These are phyloP conservation scores for Chrysochromulina tobinii DNA, from an alignment of 78 protist genomes.

Conservation along the genomic window DNA sequence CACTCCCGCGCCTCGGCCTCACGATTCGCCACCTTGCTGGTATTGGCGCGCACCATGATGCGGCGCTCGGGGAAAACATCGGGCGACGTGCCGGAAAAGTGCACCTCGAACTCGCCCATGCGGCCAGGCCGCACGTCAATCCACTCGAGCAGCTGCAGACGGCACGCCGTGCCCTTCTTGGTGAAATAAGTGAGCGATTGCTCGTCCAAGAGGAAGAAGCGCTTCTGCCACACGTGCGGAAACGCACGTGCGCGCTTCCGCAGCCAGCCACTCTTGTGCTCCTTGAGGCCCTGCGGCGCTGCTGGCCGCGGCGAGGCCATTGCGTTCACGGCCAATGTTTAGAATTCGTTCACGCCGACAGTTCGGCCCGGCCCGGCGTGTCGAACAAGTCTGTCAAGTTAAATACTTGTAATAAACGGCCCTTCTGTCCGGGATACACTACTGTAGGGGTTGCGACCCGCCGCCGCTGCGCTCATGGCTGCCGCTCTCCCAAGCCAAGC, in stretches of 20 bases:
- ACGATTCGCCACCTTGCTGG: not conserved
- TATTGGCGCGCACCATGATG: not conserved
- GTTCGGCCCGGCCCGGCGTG: no score
- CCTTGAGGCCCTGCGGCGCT: not conserved
- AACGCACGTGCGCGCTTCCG: not conserved
- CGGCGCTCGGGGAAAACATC: slow-evolving; percentile 4
- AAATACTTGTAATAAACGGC: no score
- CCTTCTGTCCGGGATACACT: no score
- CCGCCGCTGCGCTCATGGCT: no score
- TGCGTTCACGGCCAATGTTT: no score
- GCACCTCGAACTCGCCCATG: not conserved
- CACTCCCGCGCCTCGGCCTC: not conserved
- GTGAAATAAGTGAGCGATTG: not conserved
- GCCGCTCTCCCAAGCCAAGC: no score
- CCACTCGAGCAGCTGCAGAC: not conserved
- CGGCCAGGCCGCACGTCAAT: not conserved
- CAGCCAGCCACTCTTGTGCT: not conserved
- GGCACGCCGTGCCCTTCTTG: not conserved
- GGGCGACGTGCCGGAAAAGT: not conserved
- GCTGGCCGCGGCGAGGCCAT: no score
- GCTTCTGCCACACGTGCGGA: not conserved
- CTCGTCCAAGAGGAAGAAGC: not conserved
- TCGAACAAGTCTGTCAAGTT: no score
- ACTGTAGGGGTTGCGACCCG: no score
- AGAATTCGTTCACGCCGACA: no score